Evolutionary conservation across 73 alveolate genomes (phyloP).

Genomic region (Symbiodinium natans): DNA sequence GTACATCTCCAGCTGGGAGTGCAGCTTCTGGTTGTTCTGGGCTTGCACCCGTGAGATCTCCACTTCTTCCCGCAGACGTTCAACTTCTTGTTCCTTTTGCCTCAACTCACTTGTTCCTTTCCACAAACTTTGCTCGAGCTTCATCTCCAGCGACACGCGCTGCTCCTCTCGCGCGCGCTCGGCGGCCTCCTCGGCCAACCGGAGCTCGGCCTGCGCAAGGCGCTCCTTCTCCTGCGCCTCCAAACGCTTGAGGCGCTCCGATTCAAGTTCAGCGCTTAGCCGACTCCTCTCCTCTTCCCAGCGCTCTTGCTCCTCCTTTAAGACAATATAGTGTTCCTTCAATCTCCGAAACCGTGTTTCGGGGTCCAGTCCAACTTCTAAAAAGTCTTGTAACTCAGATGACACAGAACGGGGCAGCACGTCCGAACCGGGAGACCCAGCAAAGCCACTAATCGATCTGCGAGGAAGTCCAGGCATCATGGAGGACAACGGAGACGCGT

Average conservation of each 20-base stretch:
- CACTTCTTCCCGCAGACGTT: slow-evolving; percentile 76
- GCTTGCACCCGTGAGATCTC: slow-evolving; percentile 23
- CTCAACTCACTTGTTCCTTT: slow-evolving; percentile 16
- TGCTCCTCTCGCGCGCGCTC: slow-evolving; percentile 79
- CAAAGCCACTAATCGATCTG: not conserved
- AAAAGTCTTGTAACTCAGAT: slow-evolving; percentile 63
- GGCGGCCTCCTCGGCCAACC: slow-evolving; percentile 77
- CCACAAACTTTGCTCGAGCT: not conserved
- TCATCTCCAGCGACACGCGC: slow-evolving; percentile 70
- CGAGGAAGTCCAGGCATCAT: not conserved
- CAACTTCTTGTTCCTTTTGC: slow-evolving; percentile 47
- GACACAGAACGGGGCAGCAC: not conserved
- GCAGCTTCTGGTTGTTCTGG: slow-evolving; percentile 30
- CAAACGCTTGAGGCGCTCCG: slow-evolving; percentile 47
- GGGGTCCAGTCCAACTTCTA: slow-evolving; percentile 73
- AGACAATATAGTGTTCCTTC: slow-evolving; percentile 65
- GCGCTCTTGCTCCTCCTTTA: slow-evolving; percentile 92
- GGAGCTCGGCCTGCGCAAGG: slow-evolving; percentile 73
- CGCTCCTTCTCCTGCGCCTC: slow-evolving; percentile 93
- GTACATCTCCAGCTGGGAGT: slow-evolving; percentile 72
- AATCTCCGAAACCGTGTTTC: slow-evolving; percentile 87
- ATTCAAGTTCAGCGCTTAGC: slow-evolving; percentile 31
- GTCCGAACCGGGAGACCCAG: not conserved
- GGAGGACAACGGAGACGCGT: not conserved
- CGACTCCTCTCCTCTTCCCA: slow-evolving; percentile 73